phyloP scores from a whole-genome alignment of 177 flowering plant genomes.

The Telopea speciosissima region DNA sequence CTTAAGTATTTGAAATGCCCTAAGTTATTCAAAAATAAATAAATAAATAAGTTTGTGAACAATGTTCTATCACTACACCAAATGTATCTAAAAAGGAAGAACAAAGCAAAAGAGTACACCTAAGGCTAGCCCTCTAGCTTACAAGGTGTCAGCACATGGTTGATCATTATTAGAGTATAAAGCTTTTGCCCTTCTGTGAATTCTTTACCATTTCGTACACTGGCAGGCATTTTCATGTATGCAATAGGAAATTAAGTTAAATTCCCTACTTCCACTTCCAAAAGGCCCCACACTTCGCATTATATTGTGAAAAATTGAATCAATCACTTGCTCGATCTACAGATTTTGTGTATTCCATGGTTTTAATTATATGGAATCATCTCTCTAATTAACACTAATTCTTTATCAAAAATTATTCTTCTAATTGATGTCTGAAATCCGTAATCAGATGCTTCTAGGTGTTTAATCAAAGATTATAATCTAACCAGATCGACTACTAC shows the following conservation, averaged over 20 bases:
- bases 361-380: neutral
- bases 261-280: neutral
- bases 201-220: no score
- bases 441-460: slow-evolving; percentile 12
- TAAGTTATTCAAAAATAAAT: no score
- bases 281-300: neutral
- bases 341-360: no score
- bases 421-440: neutral
- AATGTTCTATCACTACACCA: no score
- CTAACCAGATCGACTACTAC: neutral
- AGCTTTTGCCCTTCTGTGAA: neutral
- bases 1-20: no score
- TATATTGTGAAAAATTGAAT: slow-evolving; percentile 3
- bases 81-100: no score
- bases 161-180: neutral
- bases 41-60: no score
- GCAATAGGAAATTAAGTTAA: no score
- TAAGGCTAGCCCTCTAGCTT: neutral
- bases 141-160: neutral
- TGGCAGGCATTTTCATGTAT: neutral
- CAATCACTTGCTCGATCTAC: no score
- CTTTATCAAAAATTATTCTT: neutral
- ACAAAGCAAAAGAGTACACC: neutral
- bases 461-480: neutral
- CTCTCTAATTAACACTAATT: neutral